Evolutionary conservation across 163 green algal genomes (phyloP).

Genomic region (Picocystis sp.): DNA sequence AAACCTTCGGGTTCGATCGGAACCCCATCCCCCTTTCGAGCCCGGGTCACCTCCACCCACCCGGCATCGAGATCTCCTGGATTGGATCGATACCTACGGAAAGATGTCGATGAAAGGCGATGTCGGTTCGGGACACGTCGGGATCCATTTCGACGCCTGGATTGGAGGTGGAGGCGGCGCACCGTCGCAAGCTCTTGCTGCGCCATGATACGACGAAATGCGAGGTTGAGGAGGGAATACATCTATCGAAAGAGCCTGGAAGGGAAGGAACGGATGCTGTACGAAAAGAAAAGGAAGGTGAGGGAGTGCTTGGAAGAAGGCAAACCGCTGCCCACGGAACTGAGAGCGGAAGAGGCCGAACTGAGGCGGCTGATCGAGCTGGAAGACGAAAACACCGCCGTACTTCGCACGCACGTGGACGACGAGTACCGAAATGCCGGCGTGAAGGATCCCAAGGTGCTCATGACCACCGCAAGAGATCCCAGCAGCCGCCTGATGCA

Average conservation of each 20-base stretch:
- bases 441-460: conserved; percentile 69
- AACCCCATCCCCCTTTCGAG: too few relatives aligned
- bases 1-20: too few relatives aligned
- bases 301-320: conserved; percentile 59
- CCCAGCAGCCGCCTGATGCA: conserved; percentile 70
- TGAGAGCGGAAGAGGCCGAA: conserved; percentile 51
- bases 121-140: too few relatives aligned
- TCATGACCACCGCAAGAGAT: conserved; percentile 89
- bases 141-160: too few relatives aligned
- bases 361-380: conserved; percentile 69
- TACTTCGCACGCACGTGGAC: conserved; percentile 67
- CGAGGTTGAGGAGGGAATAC: conserved; percentile 80
- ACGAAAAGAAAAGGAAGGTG: conserved; percentile 91
- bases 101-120: too few relatives aligned
- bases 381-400: conserved; percentile 88
- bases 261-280: conserved; percentile 76
- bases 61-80: too few relatives aligned
- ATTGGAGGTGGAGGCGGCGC: too few relatives aligned
- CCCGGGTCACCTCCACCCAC: too few relatives aligned
- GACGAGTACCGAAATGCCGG: conserved; percentile 89
- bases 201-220: conserved; percentile 69
- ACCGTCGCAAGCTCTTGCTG: background rate
- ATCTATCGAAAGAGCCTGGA: conserved; percentile 92
- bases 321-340: conserved; percentile 85
- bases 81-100: too few relatives aligned